Evolutionary conservation across 2,329 filamentous ascomycete genomes (phyloP), one percentile per base, ranked within the genome.

Genomic region (Fusarium subtropicale): DNA sequence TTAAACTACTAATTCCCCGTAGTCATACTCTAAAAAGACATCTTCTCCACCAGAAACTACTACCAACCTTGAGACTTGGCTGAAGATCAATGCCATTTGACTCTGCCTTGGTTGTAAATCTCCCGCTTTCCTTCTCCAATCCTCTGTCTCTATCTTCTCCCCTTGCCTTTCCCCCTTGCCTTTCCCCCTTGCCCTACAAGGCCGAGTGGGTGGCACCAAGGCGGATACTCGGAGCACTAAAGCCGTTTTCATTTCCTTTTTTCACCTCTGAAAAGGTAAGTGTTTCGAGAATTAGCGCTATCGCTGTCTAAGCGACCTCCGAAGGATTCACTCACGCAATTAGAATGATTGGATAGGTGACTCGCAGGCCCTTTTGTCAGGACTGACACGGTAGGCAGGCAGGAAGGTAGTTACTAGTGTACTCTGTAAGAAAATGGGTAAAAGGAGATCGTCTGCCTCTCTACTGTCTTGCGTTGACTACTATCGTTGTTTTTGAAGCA

Each of bases 261-360:
- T 34, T 18, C 26, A 45, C 20, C 9, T 38, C 63, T 64, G 56
- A 51, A 47, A 58, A 46, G 33, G 38, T 39, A 59, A 34, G 50
- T 28, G 62, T 66, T 66, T 62, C 55, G 22, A 66, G 44, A 31
- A 56, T 41, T 62, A 66, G 62, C 62, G 62, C 41, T 20, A 38
- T 65, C 46, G 24, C 18, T 47, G 18, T 55, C 42, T 45, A 65
- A 62, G 56, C 64, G 47, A 50, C 47, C 52, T 13, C 54, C 36
- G 62, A 67, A 67, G 63, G 64, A 67, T 67, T 67, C 47, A 38
- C 42, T 62, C 63, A 36, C 34, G 58, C 58, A 50, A 53, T 63
- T 28, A 60, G 22, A 46, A 46, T 20, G 42, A 46, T 48, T 52
- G 33, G 48, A 22, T 41, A 39, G 36, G 11, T 15, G 34, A 52